Conservation (phyloP, 331 rosid genomes). For the Erythrophleum ivorense region DNA sequence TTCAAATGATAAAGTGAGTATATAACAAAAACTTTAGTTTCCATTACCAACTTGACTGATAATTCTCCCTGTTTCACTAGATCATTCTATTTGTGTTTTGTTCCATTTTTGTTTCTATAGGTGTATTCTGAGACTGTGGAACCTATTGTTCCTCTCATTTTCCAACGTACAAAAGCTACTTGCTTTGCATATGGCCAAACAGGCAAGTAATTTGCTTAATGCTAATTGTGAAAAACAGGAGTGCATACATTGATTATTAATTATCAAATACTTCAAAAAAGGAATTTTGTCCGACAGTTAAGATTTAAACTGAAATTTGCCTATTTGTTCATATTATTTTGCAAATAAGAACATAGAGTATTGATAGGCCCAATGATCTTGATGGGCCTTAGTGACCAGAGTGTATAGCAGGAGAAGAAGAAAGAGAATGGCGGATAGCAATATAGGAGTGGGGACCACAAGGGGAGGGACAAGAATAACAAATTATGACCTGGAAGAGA, state of each 20-base stretch:
- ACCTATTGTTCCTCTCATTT: conserved; percentile 78
- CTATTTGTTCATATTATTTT: conserved; percentile 4
- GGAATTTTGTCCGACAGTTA: neutral
- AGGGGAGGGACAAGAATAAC: too few species aligned
- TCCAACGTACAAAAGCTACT: conserved; percentile 80
- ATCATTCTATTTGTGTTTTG: conserved; percentile 16
- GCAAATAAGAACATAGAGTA: neutral
- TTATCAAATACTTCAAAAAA: neutral
- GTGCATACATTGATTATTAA: conserved; percentile 3
- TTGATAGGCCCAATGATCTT: neutral
- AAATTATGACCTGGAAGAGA: too few species aligned
- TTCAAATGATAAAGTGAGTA: conserved; percentile 75
- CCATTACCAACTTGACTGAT: conserved; percentile 24
- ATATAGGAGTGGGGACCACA: too few species aligned
- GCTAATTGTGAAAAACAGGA: conserved; percentile 29
- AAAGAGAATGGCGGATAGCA: too few species aligned
- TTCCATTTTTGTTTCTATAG: conserved; percentile 33
- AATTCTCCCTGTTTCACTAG: conserved; percentile 31
- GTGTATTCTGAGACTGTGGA: conserved; percentile 83
- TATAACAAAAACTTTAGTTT: conserved; percentile 28
- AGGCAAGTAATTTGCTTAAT: conserved; percentile 51
- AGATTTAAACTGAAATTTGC: conserved; percentile 10
- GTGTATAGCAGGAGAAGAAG: too few species aligned
- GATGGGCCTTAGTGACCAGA: too few species aligned
- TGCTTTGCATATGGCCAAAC: conserved; percentile 97